These are phyloP conservation scores for Epichloe amarillans DNA, from an alignment of 2,329 filamentous ascomycete species.

Conservation along the genomic window DNA sequence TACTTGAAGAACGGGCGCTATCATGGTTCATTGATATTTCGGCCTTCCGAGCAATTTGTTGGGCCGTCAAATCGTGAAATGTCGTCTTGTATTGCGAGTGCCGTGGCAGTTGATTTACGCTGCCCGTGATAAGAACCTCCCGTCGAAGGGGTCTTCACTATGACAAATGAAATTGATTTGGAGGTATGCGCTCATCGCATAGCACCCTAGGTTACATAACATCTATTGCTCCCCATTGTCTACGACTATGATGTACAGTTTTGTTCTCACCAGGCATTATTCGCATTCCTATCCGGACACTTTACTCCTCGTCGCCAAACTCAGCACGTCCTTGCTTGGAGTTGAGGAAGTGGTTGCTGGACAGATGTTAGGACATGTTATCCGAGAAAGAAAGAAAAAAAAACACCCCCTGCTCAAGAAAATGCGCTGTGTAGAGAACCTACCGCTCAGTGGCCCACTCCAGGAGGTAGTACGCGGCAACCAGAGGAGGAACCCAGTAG, in stretches of 20 bases:
- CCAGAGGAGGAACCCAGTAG: conserved; percentile 70
- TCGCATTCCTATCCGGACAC: conserved; percentile 1
- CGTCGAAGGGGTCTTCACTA: neutral
- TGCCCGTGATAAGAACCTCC: neutral
- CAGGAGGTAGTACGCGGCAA: conserved; percentile 70
- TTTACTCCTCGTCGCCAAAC: conserved; percentile 34
- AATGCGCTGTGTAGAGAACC: conserved; percentile 17
- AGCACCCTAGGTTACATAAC: conserved; percentile 9
- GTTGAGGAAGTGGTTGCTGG: conserved; percentile 69
- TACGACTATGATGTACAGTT: conserved; percentile 29
- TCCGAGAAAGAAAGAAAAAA: neutral
- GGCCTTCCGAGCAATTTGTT: neutral
- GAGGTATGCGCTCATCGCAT: conserved; percentile 4
- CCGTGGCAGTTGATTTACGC: neutral
- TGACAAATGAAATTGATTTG: conserved; percentile 12
- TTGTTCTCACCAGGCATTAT: conserved; percentile 5
- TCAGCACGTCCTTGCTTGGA: conserved; percentile 59
- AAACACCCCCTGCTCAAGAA: too few relatives aligned
- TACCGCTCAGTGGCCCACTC: conserved; percentile 88
- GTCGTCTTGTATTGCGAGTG: too few relatives aligned
- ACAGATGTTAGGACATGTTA: neutral
- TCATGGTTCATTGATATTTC: neutral
- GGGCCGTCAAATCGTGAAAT: too few relatives aligned
- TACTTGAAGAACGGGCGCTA: neutral
- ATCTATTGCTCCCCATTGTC: conserved; percentile 25